These are phyloP conservation scores for Dryas octopetala DNA, from an alignment of 306 rosid genomes.

Conservation along the genomic window DNA sequence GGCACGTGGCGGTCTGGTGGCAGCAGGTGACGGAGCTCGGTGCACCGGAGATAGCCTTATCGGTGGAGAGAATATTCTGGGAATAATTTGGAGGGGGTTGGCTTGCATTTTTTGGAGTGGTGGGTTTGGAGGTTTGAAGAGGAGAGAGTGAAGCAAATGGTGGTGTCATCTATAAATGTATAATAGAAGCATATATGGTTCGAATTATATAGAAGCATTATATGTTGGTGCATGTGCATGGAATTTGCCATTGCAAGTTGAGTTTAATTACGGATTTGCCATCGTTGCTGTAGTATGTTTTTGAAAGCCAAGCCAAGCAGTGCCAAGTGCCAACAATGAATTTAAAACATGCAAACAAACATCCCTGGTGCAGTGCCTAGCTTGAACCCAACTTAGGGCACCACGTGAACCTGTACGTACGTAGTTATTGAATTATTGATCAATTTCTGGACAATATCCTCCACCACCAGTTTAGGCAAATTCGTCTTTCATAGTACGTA, in stretches of 20 bases:
- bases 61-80: conserved; percentile 36
- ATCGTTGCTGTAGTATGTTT: neutral
- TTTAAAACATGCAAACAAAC: no score
- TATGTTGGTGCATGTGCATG: neutral
- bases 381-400: no score
- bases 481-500: no score
- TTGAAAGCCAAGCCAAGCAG: no score
- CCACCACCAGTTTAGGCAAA: no score
- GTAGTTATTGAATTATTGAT: no score
- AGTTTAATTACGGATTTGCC: conserved; percentile 47
- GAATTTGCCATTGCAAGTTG: conserved; percentile 15
- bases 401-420: no score
- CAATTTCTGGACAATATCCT: no score
- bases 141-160: neutral
- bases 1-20: conserved; percentile 35
- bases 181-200: neutral
- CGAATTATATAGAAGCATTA: neutral
- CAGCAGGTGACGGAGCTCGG: conserved; percentile 12
- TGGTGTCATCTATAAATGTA: neutral
- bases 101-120: conserved; percentile 47
- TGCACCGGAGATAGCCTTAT: conserved; percentile 32
- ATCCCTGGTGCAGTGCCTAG: no score
- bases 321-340: no score
- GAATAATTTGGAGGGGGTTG: conserved; percentile 31
- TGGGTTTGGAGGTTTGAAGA: neutral